These are phyloP conservation scores for Neonectria faginata DNA, from an alignment of 2,329 filamentous ascomycete species.

Conservation along the genomic window DNA sequence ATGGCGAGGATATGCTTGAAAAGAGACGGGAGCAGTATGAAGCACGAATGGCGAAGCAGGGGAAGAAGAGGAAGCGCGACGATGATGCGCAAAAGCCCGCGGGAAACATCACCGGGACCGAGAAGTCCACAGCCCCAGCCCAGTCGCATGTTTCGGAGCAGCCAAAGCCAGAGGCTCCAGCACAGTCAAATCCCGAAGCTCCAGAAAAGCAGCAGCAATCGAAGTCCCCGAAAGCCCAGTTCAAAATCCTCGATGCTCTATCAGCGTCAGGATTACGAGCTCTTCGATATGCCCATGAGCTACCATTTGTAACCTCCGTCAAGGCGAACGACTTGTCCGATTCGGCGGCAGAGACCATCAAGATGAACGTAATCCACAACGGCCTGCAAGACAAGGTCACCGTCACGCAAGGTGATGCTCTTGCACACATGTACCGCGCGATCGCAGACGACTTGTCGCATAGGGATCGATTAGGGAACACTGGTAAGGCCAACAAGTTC, in stretches of 20 bases:
- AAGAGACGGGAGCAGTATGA: conserved; percentile 57
- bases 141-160: conserved; percentile 35
- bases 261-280: conserved; percentile 94
- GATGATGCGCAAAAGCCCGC: conserved; percentile 47
- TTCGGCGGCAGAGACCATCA: conserved; percentile 82
- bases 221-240: conserved; percentile 58
- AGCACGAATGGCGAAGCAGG: conserved; percentile 55
- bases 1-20: conserved; percentile 74
- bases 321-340: conserved; percentile 91
- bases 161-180: conserved; percentile 22
- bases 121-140: conserved; percentile 26
- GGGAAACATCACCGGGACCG: conserved; percentile 8
- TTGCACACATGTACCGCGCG: conserved; percentile 88
- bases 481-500: conserved; percentile 68
- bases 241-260: conserved; percentile 93
- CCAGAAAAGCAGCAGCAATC: conserved; percentile 35
- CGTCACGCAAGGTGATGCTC: conserved; percentile 83
- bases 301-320: conserved; percentile 84
- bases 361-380: conserved; percentile 87
- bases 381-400: conserved; percentile 76
- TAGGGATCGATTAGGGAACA: conserved; percentile 54
- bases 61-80: conserved; percentile 62
- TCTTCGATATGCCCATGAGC: conserved; percentile 89
- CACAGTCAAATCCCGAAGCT: conserved; percentile 26
- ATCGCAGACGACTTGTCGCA: conserved; percentile 66